A percentile compares a stretch with the other conserved stretches of the same genome.
Conservation (phyloP, 371 early-diverging fungal species). For the Mucor mucedo region DNA sequence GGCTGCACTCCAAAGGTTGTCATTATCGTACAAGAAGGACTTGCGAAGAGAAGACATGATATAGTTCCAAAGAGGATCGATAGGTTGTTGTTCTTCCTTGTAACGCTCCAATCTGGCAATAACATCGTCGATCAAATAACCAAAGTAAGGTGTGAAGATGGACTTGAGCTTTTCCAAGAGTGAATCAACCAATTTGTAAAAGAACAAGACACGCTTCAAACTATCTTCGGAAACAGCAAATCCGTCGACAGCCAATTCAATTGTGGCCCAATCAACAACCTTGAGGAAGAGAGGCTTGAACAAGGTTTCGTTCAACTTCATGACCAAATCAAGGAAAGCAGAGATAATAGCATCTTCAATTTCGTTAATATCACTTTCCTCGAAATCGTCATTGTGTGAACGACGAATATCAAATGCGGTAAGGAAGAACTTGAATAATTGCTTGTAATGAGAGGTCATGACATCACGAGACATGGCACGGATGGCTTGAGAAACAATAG, state of each 20-base stretch:
- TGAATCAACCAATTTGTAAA: slow-evolving; percentile 78
- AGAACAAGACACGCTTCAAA: slow-evolving; percentile 70
- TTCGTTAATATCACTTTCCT: slow-evolving; percentile 46
- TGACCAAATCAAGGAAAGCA: slow-evolving; percentile 80
- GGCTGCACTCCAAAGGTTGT: slow-evolving; percentile 75
- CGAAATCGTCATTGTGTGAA: slow-evolving; percentile 34
- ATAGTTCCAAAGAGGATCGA: slow-evolving; percentile 64
- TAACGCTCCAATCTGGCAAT: slow-evolving; percentile 64
- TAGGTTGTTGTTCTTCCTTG: slow-evolving; percentile 42
- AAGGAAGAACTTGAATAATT: slow-evolving; percentile 83
- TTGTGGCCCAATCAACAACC: slow-evolving; percentile 89
- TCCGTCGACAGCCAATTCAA: slow-evolving; percentile 52
- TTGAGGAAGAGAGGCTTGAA: slow-evolving; percentile 94
- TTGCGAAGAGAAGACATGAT: slow-evolving; percentile 68
- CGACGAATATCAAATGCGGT: slow-evolving; percentile 73
- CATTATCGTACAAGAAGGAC: slow-evolving; percentile 74
- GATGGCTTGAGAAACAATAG: slow-evolving; percentile 69
- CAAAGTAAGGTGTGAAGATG: slow-evolving; percentile 85
- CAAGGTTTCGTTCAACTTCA: slow-evolving; percentile 91
- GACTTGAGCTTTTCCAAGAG: slow-evolving; percentile 82
- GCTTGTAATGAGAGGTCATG: slow-evolving; percentile 74
- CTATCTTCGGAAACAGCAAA: slow-evolving; percentile 42
- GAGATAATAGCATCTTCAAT: slow-evolving; percentile 74
- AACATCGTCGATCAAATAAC: slow-evolving; percentile 76
- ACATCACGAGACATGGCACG: slow-evolving; percentile 67